phyloP scores from a whole-genome alignment of 208 protist genomes.

The Trypanosoma cruzi region DNA sequence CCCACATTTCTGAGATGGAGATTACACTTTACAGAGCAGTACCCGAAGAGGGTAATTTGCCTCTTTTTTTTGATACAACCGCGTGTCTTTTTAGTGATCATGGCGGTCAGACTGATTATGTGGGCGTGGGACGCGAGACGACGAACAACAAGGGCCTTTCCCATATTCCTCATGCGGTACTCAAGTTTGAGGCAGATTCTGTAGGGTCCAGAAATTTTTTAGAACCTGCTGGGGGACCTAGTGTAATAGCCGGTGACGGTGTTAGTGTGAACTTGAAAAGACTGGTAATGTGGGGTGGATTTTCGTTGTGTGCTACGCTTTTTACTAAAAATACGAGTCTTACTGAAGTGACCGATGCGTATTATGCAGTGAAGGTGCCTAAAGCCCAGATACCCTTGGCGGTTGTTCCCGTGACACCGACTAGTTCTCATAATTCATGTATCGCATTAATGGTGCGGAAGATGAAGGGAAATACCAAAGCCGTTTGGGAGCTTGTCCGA shows the following conservation, averaged over 20 bases:
- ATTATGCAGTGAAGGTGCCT: slow-evolving; percentile 62
- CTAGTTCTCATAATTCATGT: slow-evolving; percentile 41
- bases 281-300: slow-evolving; percentile 46
- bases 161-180: slow-evolving; percentile 59
- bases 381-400: slow-evolving; percentile 41
- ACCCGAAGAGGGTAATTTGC: slow-evolving; percentile 34
- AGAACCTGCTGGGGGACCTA: slow-evolving; percentile 33
- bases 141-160: slow-evolving; percentile 61
- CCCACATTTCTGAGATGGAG: slow-evolving; percentile 64
- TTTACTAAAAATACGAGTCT: slow-evolving; percentile 47
- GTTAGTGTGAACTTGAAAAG: slow-evolving; percentile 57
- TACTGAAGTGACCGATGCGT: slow-evolving; percentile 41
- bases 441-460: slow-evolving; percentile 73
- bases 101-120: slow-evolving; percentile 66
- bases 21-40: slow-evolving; percentile 72
- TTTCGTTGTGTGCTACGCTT: slow-evolving; percentile 61
- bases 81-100: slow-evolving; percentile 72
- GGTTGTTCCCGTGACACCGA: slow-evolving; percentile 53
- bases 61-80: slow-evolving; percentile 76
- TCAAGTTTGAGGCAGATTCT: slow-evolving; percentile 42
- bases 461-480: slow-evolving; percentile 43
- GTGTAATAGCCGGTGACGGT: slow-evolving; percentile 68
- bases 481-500: slow-evolving; percentile 74
- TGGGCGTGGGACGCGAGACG: slow-evolving; percentile 56
- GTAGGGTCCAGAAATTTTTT: slow-evolving; percentile 37